Percentiles rank a stretch among this genome's conserved stretches.
phyloP scores from a whole-genome alignment of 2,329 filamentous ascomycete genomes.

The Cadophora malorum region DNA sequence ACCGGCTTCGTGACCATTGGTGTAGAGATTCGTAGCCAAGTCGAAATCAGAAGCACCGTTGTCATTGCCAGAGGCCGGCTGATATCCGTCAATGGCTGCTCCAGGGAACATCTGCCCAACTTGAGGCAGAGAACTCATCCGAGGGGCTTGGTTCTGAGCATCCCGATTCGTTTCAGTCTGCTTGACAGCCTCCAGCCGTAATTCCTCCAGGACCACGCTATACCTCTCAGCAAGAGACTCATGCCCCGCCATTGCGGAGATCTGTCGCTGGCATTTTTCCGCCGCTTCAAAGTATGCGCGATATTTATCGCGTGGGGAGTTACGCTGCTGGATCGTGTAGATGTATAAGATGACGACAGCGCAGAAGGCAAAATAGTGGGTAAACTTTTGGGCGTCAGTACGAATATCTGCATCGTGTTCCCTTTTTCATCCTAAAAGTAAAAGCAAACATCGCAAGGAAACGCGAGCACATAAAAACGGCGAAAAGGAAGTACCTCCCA shows the following conservation, averaged over 20 bases:
- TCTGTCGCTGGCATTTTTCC: constrained; percentile 49
- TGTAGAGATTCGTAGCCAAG: not conserved
- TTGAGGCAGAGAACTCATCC: not conserved
- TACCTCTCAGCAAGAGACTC: constrained; percentile 52
- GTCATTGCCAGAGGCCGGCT: not conserved
- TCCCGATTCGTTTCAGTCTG: not conserved
- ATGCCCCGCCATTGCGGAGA: constrained; percentile 47
- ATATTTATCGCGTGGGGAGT: constrained; percentile 41
- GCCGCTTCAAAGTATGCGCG: constrained; percentile 39
- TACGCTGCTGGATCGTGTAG: constrained; percentile 50
- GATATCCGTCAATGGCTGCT: not conserved
- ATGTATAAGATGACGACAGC: constrained; percentile 54
- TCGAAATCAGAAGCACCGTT: not conserved
- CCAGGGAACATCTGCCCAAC: not conserved
- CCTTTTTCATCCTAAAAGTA: too few relatives aligned
- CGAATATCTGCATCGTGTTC: too few relatives aligned
- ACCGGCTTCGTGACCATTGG: not conserved
- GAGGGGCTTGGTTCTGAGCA: not conserved
- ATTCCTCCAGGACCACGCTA: constrained; percentile 50
- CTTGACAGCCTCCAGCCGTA: constrained; percentile 40
- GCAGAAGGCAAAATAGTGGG: constrained; percentile 53
- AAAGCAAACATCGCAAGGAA: too few relatives aligned
- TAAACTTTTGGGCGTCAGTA: constrained; percentile 41
- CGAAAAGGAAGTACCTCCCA: too few relatives aligned
- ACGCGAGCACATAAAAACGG: too few relatives aligned